A percentile compares a stretch with the other conserved stretches of the same genome.
phyloP scores from a whole-genome alignment of 2,329 filamentous ascomycete species.

The Rhynchosporium agropyri region DNA sequence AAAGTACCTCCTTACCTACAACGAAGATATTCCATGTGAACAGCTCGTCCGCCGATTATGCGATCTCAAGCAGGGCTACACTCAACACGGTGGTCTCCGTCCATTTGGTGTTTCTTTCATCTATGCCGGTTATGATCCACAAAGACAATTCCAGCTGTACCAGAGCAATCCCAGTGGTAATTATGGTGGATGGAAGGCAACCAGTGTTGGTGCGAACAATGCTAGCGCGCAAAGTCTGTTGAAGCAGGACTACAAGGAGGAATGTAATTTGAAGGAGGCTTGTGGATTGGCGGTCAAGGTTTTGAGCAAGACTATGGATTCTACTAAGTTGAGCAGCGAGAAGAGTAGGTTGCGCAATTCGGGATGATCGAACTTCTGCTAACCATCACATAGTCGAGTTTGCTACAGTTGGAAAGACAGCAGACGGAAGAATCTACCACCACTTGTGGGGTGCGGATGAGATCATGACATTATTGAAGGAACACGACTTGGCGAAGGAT shows the following conservation, averaged over 20 bases:
- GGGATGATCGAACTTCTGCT: slow-evolving; percentile 18
- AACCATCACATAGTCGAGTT: slow-evolving; percentile 75
- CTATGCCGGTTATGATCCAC: slow-evolving; percentile 96
- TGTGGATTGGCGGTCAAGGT: slow-evolving; percentile 98
- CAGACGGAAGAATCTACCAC: slow-evolving; percentile 96
- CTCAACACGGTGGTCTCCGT: slow-evolving; percentile 95
- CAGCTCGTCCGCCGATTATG: slow-evolving; percentile 96
- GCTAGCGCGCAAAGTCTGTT: slow-evolving; percentile 94
- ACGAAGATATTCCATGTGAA: slow-evolving; percentile 99
- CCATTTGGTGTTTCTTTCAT: slow-evolving; percentile 99
- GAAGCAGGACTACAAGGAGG: slow-evolving; percentile 99
- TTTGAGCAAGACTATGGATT: slow-evolving; percentile 99
- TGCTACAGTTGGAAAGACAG: slow-evolving; percentile 94
- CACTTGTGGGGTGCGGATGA: slow-evolving; percentile 96
- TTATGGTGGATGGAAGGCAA: slow-evolving; percentile 99
- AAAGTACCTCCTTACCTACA: slow-evolving; percentile 97
- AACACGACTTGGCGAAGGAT: slow-evolving; percentile 91
- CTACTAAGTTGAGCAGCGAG: slow-evolving; percentile 96
- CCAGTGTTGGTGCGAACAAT: slow-evolving; percentile 96
- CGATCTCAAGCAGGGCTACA: slow-evolving; percentile 99
- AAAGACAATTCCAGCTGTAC: slow-evolving; percentile 97
- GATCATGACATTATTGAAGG: slow-evolving; percentile 90
- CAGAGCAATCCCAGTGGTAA: slow-evolving; percentile 98
- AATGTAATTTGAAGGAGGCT: slow-evolving; percentile 93
- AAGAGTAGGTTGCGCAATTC: slow-evolving; percentile 71